Conservation (phyloP, 495 filamentous ascomycete genomes). For the Venustampulla echinocandica region DNA sequence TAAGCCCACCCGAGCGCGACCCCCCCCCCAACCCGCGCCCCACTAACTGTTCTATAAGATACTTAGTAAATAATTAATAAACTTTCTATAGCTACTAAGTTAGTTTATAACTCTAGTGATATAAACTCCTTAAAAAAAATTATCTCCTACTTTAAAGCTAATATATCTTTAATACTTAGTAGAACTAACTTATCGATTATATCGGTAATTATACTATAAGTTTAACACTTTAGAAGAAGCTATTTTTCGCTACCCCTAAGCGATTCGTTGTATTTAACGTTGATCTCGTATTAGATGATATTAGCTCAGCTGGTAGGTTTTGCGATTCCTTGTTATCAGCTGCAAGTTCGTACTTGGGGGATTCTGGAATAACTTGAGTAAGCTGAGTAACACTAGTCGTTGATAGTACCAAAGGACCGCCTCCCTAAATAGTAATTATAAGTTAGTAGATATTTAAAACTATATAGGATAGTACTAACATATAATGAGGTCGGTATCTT, state of each 20-base stretch:
- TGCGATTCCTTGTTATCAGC: neutral
- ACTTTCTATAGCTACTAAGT: too few species aligned
- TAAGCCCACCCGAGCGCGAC: too few species aligned
- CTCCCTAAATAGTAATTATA: neutral
- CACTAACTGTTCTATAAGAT: too few species aligned
- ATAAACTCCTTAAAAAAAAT: too few species aligned
- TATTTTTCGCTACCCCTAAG: neutral
- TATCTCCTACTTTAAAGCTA: too few species aligned
- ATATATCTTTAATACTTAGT: too few species aligned
- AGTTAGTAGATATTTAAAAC: neutral
- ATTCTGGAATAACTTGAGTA: neutral
- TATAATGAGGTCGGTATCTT: conserved; percentile 21
- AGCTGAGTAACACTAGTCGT: neutral
- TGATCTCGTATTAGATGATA: neutral
- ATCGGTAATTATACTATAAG: too few species aligned
- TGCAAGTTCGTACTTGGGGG: neutral
- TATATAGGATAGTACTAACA: neutral
- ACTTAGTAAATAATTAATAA: too few species aligned
- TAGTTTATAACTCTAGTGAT: too few species aligned
- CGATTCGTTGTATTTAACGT: neutral
- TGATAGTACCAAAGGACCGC: neutral
- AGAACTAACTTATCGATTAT: too few species aligned
- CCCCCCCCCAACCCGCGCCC: too few species aligned
- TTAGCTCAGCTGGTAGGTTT: neutral
- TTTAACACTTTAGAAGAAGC: neutral